phyloP scores from a whole-genome alignment of 2,329 filamentous ascomycete species.

The Furcasterigmium sp. region DNA sequence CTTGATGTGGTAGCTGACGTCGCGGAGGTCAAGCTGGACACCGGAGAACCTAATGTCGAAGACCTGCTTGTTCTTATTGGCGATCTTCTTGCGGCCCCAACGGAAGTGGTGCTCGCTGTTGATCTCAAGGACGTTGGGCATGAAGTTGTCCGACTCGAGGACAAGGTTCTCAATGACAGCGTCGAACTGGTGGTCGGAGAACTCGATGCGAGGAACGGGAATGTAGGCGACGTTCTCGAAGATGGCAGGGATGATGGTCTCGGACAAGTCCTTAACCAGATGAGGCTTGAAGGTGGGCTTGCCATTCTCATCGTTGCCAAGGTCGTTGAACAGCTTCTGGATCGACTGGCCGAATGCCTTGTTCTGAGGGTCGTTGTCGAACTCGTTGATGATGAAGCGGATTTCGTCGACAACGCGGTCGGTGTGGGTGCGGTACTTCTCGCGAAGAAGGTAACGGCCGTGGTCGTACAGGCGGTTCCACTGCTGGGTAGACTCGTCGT shows the following conservation, averaged over 20 bases:
- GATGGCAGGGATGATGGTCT: conserved; percentile 76
- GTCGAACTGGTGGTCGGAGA: conserved; percentile 77
- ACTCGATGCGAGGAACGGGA: conserved; percentile 90
- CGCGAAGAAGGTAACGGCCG: conserved; percentile 78
- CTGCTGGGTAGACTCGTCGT: conserved; percentile 71
- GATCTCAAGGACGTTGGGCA: conserved; percentile 86
- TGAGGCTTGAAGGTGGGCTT: conserved; percentile 90
- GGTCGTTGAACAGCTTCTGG: conserved; percentile 77
- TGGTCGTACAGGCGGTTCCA: conserved; percentile 84
- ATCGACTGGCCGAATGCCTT: conserved; percentile 69
- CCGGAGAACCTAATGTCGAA: conserved; percentile 82
- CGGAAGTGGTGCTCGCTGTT: conserved; percentile 91
- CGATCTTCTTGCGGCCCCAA: conserved; percentile 84
- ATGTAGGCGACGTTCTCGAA: conserved; percentile 87
- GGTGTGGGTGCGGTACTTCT: conserved; percentile 82
- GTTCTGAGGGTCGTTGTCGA: conserved; percentile 84
- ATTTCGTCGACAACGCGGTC: conserved; percentile 83
- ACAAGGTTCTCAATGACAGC: conserved; percentile 91
- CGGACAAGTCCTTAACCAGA: conserved; percentile 79
- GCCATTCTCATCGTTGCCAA: conserved; percentile 83
- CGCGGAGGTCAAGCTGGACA: conserved; percentile 85
- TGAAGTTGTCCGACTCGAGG: conserved; percentile 93
- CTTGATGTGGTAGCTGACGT: conserved; percentile 93
- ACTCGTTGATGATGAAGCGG: conserved; percentile 85
- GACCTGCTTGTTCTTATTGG: conserved; percentile 70